These are phyloP conservation scores for Sclerotinia sclerotiorum DNA, from an alignment of 2,329 filamentous ascomycete genomes.

Conservation along the genomic window DNA sequence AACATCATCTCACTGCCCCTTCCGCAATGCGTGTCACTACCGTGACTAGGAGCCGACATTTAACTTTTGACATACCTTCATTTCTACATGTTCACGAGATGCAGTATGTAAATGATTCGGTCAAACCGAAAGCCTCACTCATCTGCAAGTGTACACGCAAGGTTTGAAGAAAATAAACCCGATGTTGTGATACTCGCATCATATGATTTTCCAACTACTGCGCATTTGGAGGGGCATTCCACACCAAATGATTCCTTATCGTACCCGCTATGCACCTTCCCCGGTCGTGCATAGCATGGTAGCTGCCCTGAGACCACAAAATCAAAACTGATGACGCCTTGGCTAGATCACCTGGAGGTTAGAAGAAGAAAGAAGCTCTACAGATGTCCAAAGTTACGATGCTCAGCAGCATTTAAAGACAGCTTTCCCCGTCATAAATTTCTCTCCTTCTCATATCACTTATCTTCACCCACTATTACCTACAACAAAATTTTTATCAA, in stretches of 20 bases:
- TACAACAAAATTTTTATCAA: slow-evolving; percentile 3
- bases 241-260: slow-evolving; percentile 17
- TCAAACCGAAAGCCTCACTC: neutral
- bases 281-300: slow-evolving; percentile 16
- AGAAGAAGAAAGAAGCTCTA: neutral
- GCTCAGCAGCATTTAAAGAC: slow-evolving; percentile 14
- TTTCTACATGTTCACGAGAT: neutral
- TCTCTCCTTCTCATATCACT: neutral
- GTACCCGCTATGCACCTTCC: slow-evolving; percentile 17
- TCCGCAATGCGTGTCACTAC: neutral
- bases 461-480: neutral
- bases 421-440: neutral
- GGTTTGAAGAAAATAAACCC: neutral
- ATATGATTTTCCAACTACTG: slow-evolving; percentile 16
- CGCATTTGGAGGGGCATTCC: neutral
- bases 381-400: neutral
- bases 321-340: slow-evolving; percentile 16
- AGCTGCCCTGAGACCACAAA: slow-evolving; percentile 19
- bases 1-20: slow-evolving; percentile 15
- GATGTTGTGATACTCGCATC: slow-evolving; percentile 3
- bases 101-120: neutral
- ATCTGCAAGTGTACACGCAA: neutral
- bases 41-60: neutral
- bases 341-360: slow-evolving; percentile 10
- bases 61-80: neutral